Conservation (phyloP, 2,329 filamentous ascomycete genomes). For the Cladophialophora bantiana region DNA sequence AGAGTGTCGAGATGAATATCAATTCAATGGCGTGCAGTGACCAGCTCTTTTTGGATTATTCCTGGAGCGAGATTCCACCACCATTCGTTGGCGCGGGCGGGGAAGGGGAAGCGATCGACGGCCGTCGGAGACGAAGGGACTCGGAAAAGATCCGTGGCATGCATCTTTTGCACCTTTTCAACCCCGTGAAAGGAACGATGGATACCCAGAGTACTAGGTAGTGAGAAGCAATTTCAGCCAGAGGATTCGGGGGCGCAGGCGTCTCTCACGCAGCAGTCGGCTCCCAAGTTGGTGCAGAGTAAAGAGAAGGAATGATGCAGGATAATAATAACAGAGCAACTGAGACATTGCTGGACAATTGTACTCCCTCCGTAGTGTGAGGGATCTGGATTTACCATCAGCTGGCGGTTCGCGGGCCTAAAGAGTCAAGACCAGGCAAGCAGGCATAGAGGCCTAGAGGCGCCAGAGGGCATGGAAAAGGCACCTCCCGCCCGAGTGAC, state of each 20-base stretch:
- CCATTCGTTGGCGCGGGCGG: slow-evolving; percentile 19
- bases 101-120: slow-evolving; percentile 22
- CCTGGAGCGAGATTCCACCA: slow-evolving; percentile 2
- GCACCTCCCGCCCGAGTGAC: slow-evolving; percentile 14
- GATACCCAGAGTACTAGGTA: neutral
- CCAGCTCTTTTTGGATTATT: neutral
- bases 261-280: neutral
- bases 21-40: neutral
- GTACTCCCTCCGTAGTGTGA: neutral
- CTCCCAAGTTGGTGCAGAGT: neutral
- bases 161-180: neutral
- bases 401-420: neutral
- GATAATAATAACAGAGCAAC: slow-evolving; percentile 10
- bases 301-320: neutral
- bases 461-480: neutral
- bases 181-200: neutral
- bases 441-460: neutral
- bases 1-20: neutral
- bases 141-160: neutral
- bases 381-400: neutral
- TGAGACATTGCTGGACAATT: slow-evolving; percentile 3
- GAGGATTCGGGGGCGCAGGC: neutral
- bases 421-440: neutral
- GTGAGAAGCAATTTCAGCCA: neutral
- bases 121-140: neutral